These are phyloP conservation scores for Singerocomus rubriflavus DNA, from an alignment of 1,284 basidiomycete genomes.

Conservation along the genomic window DNA sequence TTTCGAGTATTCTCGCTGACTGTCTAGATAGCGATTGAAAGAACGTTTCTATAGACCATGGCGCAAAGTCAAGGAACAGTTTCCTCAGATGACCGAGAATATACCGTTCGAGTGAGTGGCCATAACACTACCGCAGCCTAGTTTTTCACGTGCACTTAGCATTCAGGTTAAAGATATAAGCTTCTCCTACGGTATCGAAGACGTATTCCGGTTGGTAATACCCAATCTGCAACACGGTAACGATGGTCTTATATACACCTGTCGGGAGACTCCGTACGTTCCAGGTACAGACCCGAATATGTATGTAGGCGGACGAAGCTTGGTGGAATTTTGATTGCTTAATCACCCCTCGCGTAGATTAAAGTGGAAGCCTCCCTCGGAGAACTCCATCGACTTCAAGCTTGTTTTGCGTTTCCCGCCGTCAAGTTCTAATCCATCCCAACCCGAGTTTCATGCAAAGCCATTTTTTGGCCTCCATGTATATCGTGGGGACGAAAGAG, in stretches of 20 bases:
- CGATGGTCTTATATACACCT: slow-evolving; percentile 97
- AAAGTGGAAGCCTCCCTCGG: slow-evolving; percentile 99
- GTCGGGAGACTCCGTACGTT: slow-evolving; percentile 80
- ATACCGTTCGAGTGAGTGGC: slow-evolving; percentile 83
- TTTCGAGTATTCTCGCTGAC: slow-evolving; percentile 8
- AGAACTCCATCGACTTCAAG: slow-evolving; percentile 98
- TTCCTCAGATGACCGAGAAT: slow-evolving; percentile 59
- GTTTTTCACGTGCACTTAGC: slow-evolving; percentile 39
- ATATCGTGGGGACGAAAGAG: slow-evolving; percentile 69
- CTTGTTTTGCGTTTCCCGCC: slow-evolving; percentile 91
- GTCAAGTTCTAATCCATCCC: slow-evolving; percentile 42
- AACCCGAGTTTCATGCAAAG: slow-evolving; percentile 82
- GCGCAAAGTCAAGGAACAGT: slow-evolving; percentile 62
- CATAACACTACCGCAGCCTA: slow-evolving; percentile 4
- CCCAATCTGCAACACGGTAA: slow-evolving; percentile 90
- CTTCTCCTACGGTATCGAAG: slow-evolving; percentile 84
- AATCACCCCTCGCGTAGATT: slow-evolving; percentile 49
- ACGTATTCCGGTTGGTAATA: slow-evolving; percentile 83
- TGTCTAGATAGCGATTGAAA: slow-evolving; percentile 63
- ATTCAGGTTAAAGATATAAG: slow-evolving; percentile 88
- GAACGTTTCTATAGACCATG: slow-evolving; percentile 85
- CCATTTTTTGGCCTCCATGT: slow-evolving; percentile 84
- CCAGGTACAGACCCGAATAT: slow-evolving; percentile 93
- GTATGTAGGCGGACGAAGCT: slow-evolving; percentile 68
- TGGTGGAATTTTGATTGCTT: neutral